Base-by-base conservation (phyloP, 495 filamentous ascomycete species). In the Penicillium malachiteum region DNA sequence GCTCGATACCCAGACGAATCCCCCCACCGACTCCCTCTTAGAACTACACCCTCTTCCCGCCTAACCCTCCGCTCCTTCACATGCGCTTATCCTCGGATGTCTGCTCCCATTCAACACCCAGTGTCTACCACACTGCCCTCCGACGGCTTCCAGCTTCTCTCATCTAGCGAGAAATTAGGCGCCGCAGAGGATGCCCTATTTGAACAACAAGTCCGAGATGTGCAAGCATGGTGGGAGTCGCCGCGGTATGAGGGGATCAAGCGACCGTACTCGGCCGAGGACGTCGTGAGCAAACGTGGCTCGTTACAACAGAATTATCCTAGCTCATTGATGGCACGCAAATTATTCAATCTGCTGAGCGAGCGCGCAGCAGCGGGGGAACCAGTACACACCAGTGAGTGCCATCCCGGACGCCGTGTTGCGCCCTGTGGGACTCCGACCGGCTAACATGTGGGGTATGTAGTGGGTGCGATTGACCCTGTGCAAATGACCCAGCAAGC, bases 401-500 rank as follows among this genome's bases (percentile, higher is more conserved):
- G 14, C 35, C 50, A 30, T 13, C 50, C 18, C 14, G 35, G 16
- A 44, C 5, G 11, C 13, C 16, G 30, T 41, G 13, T 33, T 17
- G 26, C 35, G 48, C 16, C 12, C 21, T 46, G 43, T 38, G 46
- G 46, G 18, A 33, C 30, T 32, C 46, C 32, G 43, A 32, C 43
- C 43, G 21, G 37, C 48, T 50, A 41, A 50, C 40, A 37, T 30
- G 34, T 48, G 18, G 35, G 43, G 43, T 35, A 13, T 31, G 16
- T 48, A 92, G 89, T 98, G 88, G 94, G 94, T 55, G 95, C 93
- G 52, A 96, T 98, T 74, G 94, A 98, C 66, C 94, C 94, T 13
- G 84, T 97, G 8, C 94, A 98, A 73, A 97, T 98, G 94, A 97
- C 95, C 31, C 94, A 98, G 72, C 95, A 97, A 76, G 95, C 94